phyloP scores from a whole-genome alignment of 202 grass and related monocot species.

The Panicum virgatum region DNA sequence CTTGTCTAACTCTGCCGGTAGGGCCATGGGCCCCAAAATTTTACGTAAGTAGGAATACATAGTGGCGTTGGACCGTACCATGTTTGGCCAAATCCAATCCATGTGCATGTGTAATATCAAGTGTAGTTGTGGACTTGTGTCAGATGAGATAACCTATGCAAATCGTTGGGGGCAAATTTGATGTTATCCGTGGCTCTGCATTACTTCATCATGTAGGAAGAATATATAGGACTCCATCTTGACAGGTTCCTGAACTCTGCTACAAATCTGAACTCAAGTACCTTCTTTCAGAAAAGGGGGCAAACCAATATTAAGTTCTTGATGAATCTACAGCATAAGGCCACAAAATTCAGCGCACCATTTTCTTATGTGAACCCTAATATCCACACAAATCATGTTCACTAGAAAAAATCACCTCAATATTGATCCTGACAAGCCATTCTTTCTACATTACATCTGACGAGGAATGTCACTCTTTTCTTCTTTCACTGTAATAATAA shows the following conservation, averaged over 20 bases:
- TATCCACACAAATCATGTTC: conserved; percentile 7
- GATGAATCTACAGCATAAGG: neutral
- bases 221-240: neutral
- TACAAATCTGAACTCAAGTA: neutral
- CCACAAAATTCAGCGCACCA: neutral
- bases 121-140: neutral
- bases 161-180: neutral
- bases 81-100: too few relatives aligned
- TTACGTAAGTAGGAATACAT: too few relatives aligned
- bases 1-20: too few relatives aligned
- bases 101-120: neutral
- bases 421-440: conserved; percentile 24
- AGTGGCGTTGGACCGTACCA: too few relatives aligned
- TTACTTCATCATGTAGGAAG: neutral
- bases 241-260: neutral
- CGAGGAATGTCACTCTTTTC: conserved; percentile 12
- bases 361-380: conserved; percentile 11
- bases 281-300: neutral
- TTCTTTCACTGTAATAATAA: conserved; percentile 42
- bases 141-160: too few relatives aligned
- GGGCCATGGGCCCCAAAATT: too few relatives aligned
- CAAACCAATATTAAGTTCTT: neutral
- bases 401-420: conserved; percentile 17
- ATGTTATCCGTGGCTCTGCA: neutral
- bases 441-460: conserved; percentile 56